These are phyloP conservation scores for carrot (Daucus carota) DNA, from an alignment of 129 eudicot species.

Conservation along the genomic window DNA sequence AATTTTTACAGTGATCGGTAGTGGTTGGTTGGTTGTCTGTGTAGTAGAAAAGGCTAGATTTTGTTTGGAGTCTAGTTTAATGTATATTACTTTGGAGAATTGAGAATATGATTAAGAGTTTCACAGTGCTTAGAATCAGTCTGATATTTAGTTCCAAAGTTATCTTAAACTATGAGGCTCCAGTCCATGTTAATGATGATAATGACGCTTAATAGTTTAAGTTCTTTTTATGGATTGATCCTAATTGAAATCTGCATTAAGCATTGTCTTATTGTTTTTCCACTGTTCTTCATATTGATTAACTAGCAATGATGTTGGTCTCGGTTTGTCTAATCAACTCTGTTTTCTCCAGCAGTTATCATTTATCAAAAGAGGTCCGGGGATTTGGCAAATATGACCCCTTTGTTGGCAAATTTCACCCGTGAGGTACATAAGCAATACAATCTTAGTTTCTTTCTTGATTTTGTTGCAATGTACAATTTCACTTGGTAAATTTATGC, in stretches of 20 bases:
- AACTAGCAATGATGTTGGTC: neutral
- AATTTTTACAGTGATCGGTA: neutral
- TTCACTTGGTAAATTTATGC: neutral
- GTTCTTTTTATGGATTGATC: neutral
- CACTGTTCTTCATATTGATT: neutral
- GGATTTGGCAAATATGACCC: neutral
- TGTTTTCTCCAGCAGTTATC: neutral
- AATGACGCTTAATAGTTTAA: neutral
- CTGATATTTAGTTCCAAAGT: neutral
- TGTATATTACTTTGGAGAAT: constrained; percentile 10
- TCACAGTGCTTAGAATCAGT: neutral
- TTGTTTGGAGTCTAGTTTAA: neutral
- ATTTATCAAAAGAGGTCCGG: neutral
- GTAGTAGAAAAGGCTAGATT: neutral
- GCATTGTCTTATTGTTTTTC: neutral
- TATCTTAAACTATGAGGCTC: neutral
- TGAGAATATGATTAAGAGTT: neutral
- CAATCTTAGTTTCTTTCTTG: neutral
- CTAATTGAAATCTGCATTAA: too few relatives aligned
- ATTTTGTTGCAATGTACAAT: neutral
- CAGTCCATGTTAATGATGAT: neutral
- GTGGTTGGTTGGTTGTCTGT: constrained; percentile 5
- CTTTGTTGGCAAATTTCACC: neutral
- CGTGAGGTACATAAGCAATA: neutral
- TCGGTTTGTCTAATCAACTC: neutral